Conservation (phyloP, 257 asterid genomes). For the Fraxinus pennsylvanica region DNA sequence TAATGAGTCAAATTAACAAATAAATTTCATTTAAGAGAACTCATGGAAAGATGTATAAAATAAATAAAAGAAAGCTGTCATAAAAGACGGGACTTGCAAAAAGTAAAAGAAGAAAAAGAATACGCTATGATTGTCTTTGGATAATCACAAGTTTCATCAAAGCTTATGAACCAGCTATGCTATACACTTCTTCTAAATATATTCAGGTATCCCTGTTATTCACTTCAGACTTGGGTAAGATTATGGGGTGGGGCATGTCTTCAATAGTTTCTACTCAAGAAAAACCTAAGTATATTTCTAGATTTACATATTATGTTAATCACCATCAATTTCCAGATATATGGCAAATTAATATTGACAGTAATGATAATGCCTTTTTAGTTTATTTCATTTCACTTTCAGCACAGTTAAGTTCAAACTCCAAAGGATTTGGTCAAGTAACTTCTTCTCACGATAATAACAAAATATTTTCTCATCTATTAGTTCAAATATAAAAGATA, state of each 20-base stretch:
- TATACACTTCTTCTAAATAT: too few species aligned
- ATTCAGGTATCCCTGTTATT: too few species aligned
- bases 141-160: too few species aligned
- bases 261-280: not conserved
- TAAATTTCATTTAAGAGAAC: not conserved
- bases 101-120: not conserved
- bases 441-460: not conserved
- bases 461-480: not conserved
- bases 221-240: not conserved
- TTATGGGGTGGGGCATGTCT: not conserved
- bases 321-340: not conserved
- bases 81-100: not conserved
- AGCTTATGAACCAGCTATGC: too few species aligned
- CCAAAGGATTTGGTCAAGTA: not conserved
- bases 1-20: not conserved
- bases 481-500: slow-evolving; percentile 1
- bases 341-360: not conserved
- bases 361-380: not conserved
- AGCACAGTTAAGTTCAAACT: not conserved
- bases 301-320: not conserved
- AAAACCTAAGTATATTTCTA: not conserved
- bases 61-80: not conserved
- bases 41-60: not conserved
- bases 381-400: not conserved
- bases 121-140: too few species aligned